A percentile compares a stretch with the other conserved stretches of the same genome.
phyloP scores from a whole-genome alignment of 1,284 basidiomycete species.

The Fomitiporia mediterranea region DNA sequence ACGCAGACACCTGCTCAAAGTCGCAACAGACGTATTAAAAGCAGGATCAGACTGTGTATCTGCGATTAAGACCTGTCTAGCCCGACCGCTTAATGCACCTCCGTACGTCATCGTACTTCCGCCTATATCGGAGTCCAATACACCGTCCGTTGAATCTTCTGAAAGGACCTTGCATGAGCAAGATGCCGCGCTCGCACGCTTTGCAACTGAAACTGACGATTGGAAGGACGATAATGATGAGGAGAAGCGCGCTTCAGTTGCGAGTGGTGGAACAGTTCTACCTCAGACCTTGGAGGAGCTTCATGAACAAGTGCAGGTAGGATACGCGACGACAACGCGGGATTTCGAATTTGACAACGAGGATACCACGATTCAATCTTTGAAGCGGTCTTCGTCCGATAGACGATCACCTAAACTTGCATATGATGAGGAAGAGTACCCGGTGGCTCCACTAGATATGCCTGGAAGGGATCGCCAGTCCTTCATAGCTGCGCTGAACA shows the following conservation, averaged over 20 bases:
- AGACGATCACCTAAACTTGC: neutral
- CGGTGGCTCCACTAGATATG: neutral
- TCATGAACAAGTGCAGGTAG: constrained; percentile 18
- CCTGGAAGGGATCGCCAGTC: constrained; percentile 11
- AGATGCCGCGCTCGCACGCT: neutral
- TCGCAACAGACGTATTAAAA: constrained; percentile 83
- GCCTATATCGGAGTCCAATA: constrained; percentile 35
- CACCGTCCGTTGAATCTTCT: constrained; percentile 26
- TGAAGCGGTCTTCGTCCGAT: neutral
- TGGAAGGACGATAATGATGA: neutral
- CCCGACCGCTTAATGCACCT: constrained; percentile 52
- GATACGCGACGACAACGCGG: constrained; percentile 7
- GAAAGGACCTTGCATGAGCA: neutral
- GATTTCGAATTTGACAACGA: constrained; percentile 26
- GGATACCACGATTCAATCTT: constrained; percentile 27
- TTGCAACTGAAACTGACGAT: constrained; percentile 10
- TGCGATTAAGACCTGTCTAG: constrained; percentile 75
- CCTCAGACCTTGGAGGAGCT: constrained; percentile 15
- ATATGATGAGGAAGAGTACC: constrained; percentile 11
- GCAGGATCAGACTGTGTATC: constrained; percentile 86
- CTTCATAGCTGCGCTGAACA: constrained; percentile 7
- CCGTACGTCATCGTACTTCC: constrained; percentile 65
- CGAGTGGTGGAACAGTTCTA: constrained; percentile 13
- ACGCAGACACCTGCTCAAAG: constrained; percentile 70
- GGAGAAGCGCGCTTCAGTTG: constrained; percentile 1